These are phyloP conservation scores for Metschnikowia kunwiensis DNA, from an alignment of 805 yeast genomes.

Conservation along the genomic window DNA sequence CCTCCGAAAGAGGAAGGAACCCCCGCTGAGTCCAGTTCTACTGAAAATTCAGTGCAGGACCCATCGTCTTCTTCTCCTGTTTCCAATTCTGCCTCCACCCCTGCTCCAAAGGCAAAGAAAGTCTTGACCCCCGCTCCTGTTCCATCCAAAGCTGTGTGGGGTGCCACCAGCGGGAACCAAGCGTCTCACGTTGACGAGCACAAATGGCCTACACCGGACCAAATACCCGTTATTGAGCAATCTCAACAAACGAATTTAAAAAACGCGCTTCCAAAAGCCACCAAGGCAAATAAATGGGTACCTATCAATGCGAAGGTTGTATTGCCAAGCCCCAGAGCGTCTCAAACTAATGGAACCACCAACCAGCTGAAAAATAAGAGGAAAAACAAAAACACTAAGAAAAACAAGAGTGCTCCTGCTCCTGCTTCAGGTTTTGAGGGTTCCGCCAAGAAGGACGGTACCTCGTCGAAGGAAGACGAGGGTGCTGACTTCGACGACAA, in stretches of 20 bases:
- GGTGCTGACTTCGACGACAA: conserved; percentile 7
- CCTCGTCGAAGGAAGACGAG: conserved; percentile 11
- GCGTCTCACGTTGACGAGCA: conserved; percentile 34
- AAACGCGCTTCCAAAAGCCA: conserved; percentile 26
- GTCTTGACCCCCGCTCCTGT: conserved; percentile 46
- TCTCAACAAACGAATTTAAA: conserved; percentile 14
- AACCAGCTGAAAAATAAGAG: conserved; percentile 27
- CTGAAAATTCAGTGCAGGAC: conserved; percentile 7
- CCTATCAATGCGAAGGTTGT: conserved; percentile 43
- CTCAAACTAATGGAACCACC: conserved; percentile 18
- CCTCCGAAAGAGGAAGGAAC: conserved; percentile 7
- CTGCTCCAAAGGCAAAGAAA: conserved; percentile 25
- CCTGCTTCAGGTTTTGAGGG: conserved; percentile 10
- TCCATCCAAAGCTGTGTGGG: conserved; percentile 44
- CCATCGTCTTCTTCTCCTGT: conserved; percentile 9
- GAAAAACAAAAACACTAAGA: conserved; percentile 22
- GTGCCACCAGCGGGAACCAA: conserved; percentile 21
- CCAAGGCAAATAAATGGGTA: conserved; percentile 46
- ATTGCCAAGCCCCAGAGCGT: conserved; percentile 36
- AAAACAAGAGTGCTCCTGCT: conserved; percentile 13
- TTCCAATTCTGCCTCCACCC: conserved; percentile 9
- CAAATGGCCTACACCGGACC: conserved; percentile 45
- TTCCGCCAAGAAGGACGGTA: conserved; percentile 12
- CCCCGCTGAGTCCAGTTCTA: conserved; percentile 5
- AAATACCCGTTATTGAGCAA: conserved; percentile 20